phyloP scores from a whole-genome alignment of 1,284 basidiomycete genomes.

The Tilletia caries region DNA sequence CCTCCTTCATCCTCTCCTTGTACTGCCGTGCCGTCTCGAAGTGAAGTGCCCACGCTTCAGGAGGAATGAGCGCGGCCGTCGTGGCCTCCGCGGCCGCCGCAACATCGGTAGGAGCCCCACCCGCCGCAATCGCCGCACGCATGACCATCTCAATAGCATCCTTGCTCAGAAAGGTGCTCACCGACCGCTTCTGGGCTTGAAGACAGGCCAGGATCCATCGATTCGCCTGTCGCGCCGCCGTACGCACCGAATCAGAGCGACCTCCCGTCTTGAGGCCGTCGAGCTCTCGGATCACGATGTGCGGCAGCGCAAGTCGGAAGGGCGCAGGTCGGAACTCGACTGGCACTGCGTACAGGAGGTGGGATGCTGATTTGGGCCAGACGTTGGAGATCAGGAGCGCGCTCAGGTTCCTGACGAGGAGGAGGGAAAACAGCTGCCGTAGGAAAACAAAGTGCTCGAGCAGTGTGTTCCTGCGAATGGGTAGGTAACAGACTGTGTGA shows the following conservation, averaged over 20 bases:
- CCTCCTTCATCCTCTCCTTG: not conserved
- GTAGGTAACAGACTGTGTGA: not conserved
- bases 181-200: constrained; percentile 2
- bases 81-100: not conserved
- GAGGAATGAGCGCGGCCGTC: not conserved
- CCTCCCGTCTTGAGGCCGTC: not conserved
- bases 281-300: constrained; percentile 8
- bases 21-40: constrained; percentile 7
- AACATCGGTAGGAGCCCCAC: not conserved
- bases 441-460: constrained; percentile 5
- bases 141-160: not conserved
- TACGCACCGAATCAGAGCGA: not conserved
- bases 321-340: not conserved
- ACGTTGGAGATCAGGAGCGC: not conserved
- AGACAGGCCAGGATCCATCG: constrained; percentile 11
- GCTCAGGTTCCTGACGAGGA: not conserved
- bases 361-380: not conserved
- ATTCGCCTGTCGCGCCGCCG: not conserved
- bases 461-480: not conserved
- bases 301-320: constrained; percentile 9
- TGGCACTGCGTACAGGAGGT: not conserved
- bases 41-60: constrained; percentile 4
- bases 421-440: not conserved
- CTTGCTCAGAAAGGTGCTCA: not conserved
- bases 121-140: not conserved